Evolutionary conservation across 176 grass and related monocot genomes (phyloP), one percentile per base, ranked within the genome.

Genomic region (Musa troglodytarum): DNA sequence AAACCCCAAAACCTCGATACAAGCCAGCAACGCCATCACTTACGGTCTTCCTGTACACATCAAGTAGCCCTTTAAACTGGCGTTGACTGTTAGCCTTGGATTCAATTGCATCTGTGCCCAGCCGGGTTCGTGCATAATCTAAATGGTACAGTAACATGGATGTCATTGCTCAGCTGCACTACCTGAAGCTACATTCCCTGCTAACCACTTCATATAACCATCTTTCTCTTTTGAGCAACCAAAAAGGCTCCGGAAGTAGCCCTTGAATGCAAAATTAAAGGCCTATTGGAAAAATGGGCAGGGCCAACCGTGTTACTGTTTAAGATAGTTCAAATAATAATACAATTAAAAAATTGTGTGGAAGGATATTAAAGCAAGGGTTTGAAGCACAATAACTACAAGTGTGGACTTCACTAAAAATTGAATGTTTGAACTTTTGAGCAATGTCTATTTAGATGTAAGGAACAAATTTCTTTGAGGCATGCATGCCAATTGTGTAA

Each of bases 211-310:
- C 69, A 87, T 78, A 67, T 84, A 78, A 65, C 86, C 84, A 0
- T 93, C 82, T 74, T 74, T 88, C 76, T 93, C 90, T 74, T 83
- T 94, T 71, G 88, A 65, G 22, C 59, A 80, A 76, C 84, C 86
- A 10, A 99, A 99, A 49, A 94, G 64, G 65, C 80, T 91, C 79
- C 89, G 90, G 81, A 84, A 99, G 59, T 94, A 91, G 20, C 95
- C 95, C 84, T 78, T 99, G 84, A 94, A 91, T 81, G 95, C 95
- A 80, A 94, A 99, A 78, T 99, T 94, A 72, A 83, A 99, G 74
- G 90, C 95, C 88, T 99, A 78, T 71, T 10, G 26, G 14, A 65
- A 67, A 79, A 52, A 10, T 3, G 49, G 16, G 8, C 3, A 52
- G 68, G 26, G 49, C 19, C 15, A n/a, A 51, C 68, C 0, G 4